phyloP scores from a whole-genome alignment of 2,329 filamentous ascomycete genomes.

The Fusarium dlaminii region DNA sequence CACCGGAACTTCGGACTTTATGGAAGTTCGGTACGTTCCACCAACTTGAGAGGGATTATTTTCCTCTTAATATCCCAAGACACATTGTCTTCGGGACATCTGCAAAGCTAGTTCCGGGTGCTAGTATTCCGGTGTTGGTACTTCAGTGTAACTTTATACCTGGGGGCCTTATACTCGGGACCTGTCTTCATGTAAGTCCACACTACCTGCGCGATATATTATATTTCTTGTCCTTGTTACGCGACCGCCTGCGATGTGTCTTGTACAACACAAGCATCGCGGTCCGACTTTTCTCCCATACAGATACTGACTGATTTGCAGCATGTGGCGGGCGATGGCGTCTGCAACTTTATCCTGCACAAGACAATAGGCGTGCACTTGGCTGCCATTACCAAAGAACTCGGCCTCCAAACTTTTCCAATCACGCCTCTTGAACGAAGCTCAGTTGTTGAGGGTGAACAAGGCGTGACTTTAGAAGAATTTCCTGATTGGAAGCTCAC shows the following conservation, averaged over 20 bases:
- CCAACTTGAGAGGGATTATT: background rate
- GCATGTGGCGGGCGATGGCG: slow-evolving; percentile 17
- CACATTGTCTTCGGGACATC: slow-evolving; percentile 10
- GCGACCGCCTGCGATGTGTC: background rate
- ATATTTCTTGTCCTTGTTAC: background rate
- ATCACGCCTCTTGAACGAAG: slow-evolving; percentile 1
- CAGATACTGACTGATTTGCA: background rate
- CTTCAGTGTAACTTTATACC: slow-evolving; percentile 10
- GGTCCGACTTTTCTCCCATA: rapidly evolving
- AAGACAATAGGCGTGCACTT: slow-evolving; percentile 6
- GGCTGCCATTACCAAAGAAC: background rate
- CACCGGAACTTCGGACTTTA: background rate
- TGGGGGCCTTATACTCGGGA: slow-evolving; percentile 6
- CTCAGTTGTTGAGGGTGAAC: background rate
- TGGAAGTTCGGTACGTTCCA: slow-evolving; percentile 3
- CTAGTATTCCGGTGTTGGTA: background rate
- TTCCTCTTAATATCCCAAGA: slow-evolving; percentile 1
- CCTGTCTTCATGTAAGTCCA: slow-evolving; percentile 2
- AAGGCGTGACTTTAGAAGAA: background rate
- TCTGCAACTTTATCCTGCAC: slow-evolving; percentile 9
- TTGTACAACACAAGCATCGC: background rate
- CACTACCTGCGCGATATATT: rapidly evolving
- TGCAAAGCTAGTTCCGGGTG: background rate
- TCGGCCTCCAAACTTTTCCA: background rate
- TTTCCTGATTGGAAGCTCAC: slow-evolving; percentile 9